These are phyloP conservation scores for Helicocarpus griseus DNA, from an alignment of 2,329 filamentous ascomycete genomes.

Conservation along the genomic window DNA sequence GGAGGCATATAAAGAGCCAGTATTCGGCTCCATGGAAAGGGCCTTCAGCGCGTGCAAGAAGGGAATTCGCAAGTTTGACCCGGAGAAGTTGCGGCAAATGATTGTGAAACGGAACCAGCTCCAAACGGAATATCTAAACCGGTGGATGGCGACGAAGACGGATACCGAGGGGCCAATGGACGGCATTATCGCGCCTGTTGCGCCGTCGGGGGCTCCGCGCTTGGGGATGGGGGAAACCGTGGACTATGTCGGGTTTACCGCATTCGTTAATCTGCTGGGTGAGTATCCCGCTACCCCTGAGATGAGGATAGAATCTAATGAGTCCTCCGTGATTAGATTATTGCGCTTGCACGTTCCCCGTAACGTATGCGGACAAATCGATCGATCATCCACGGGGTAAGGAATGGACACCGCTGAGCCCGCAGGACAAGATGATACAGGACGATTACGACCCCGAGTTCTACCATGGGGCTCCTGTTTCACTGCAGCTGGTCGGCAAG, in stretches of 20 bases:
- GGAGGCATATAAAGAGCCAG: constrained; percentile 18
- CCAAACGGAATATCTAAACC: constrained; percentile 14
- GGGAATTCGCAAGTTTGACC: constrained; percentile 11
- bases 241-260: constrained; percentile 20
- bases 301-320: neutral
- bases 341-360: constrained; percentile 15
- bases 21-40: constrained; percentile 14
- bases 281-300: constrained; percentile 3
- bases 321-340: constrained; percentile 15
- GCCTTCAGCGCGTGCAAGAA: constrained; percentile 3
- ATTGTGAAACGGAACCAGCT: constrained; percentile 19
- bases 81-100: constrained; percentile 21
- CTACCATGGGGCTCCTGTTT: constrained; percentile 22
- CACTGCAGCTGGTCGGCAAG: constrained; percentile 19
- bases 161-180: constrained; percentile 12
- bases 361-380: constrained; percentile 14
- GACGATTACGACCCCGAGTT: constrained; percentile 20
- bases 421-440: constrained; percentile 20
- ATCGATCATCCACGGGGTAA: constrained; percentile 12
- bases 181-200: constrained; percentile 13
- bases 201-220: constrained; percentile 10
- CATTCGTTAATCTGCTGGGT: constrained; percentile 20
- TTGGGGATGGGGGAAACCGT: constrained; percentile 18
- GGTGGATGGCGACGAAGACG: constrained; percentile 15
- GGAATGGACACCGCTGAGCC: constrained; percentile 22